Evolutionary conservation across 2,329 filamentous ascomycete genomes (phyloP), one percentile per base, ranked within the genome.

Genomic region (Aspergillus spinulosporus): DNA sequence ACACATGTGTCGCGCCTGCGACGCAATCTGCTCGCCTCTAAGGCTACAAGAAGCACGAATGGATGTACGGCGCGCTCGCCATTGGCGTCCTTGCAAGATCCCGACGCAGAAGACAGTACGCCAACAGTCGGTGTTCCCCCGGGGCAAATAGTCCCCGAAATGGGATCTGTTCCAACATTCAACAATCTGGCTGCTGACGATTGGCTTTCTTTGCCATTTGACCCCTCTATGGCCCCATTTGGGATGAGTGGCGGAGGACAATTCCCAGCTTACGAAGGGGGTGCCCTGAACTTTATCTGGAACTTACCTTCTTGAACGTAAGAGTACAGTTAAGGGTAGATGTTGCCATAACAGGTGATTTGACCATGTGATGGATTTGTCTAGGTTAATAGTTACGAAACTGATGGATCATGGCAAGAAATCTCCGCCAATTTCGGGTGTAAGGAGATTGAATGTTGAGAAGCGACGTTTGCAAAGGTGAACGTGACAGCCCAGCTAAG

Each of bases 161-260:
- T 71, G 50, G 61, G 66, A 4, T 68, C 67, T 26, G 64, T 68
- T 11, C 67, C 69, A 1, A 66, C 65, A 1, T 57, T 72, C 14
- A 68, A 66, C 39, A 66, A 71, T 42, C 61, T 68, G 28, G 63
- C 62, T n/a, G 68, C 66, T 4, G 74, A 76, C 53, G 74, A 76
- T 54, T 77, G 74, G 74, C 67, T 77, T 28, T 75, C 73, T 1
- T 54, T 75, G 31, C 74, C 74, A 3, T 76, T 76, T 54, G 74
- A 76, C 60, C 74, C 74, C 3, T 75, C 73, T 0, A 76, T 77
- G 72, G 74, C 74, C 14, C 74, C 74, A 0, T 77, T 77, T 61
- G 72, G 73, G 1, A 72, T 74, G 57, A 70, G 65, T 43, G 67
- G 60, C 34, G 68, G 68, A 29, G 71, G 66, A 7, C 74, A 74